Evolutionary conservation across 2,329 filamentous ascomycete genomes (phyloP).

Genomic region (Penicillium sumatraense): DNA sequence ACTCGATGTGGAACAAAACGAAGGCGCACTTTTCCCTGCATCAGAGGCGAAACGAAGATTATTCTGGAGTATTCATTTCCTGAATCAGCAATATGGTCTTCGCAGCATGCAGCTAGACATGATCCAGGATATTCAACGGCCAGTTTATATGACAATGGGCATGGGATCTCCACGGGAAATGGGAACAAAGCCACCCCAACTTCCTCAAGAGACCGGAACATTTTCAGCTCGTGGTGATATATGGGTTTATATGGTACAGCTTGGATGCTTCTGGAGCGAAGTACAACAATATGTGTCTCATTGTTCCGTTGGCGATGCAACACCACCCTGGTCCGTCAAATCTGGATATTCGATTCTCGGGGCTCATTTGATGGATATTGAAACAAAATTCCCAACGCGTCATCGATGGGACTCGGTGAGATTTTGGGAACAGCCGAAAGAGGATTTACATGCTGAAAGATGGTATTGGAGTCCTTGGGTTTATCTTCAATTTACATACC

Average conservation of each 20-base stretch:
- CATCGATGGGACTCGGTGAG: conserved; percentile 58
- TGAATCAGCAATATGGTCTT: conserved; percentile 56
- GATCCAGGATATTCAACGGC: conserved; percentile 47
- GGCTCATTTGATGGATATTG: conserved; percentile 57
- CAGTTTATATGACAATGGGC: conserved; percentile 27
- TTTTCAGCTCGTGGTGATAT: conserved; percentile 50
- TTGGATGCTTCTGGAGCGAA: conserved; percentile 57
- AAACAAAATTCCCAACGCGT: conserved; percentile 49
- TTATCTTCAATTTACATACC: conserved; percentile 36
- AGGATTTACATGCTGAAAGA: conserved; percentile 44
- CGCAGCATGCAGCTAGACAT: conserved; percentile 50
- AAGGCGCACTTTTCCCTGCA: conserved; percentile 37
- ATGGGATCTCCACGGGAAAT: conserved; percentile 29
- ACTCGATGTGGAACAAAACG: conserved; percentile 50
- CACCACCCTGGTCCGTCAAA: conserved; percentile 57
- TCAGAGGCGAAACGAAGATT: conserved; percentile 52
- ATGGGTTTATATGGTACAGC: conserved; percentile 55
- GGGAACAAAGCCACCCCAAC: conserved; percentile 44
- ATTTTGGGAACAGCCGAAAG: conserved; percentile 54
- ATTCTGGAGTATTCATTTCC: conserved; percentile 57
- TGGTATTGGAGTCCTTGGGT: conserved; percentile 39
- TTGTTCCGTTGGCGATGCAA: conserved; percentile 52
- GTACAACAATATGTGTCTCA: conserved; percentile 52
- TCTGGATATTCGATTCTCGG: conserved; percentile 56
- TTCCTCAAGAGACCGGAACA: conserved; percentile 52